Evolutionary conservation across 139 green algal genomes (phyloP), one percentile per base, ranked within the genome.

Genomic region (Chlamydomonas asymmetrica): DNA sequence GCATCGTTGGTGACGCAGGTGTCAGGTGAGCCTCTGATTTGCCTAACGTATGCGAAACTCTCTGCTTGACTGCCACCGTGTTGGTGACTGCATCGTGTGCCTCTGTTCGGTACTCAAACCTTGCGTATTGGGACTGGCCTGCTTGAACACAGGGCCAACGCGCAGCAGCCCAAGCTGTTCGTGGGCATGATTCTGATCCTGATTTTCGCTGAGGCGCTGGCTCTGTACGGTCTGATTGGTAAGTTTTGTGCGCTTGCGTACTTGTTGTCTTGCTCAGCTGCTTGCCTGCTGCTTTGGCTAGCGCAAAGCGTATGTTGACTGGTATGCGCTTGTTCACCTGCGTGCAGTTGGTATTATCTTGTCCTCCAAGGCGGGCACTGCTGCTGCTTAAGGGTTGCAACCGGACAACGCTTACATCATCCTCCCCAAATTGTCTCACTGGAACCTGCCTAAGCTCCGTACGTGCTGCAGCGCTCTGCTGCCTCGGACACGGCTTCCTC

Each of bases 131-230:
- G n/a, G n/a, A n/a, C n/a, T n/a, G n/a, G n/a, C n/a, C n/a, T n/a
- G n/a, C n/a, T n/a, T n/a, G n/a, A n/a, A n/a, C 78, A 43, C 81
- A 94, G 91, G 75, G 97, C 97, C 27, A 99, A 99, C 75, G 97
- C 97, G 31, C 97, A 99, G 89, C 97, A 99, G 84, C 97, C 97
- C 66, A 99, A 98, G 91, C 93, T 99, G 27, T 99, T 99, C 71
- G 96, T 99, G 5, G 97, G 95, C 43, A 98, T 99, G 95, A 98
- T 99, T 80, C 91, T 99, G 48, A 99, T 99, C 79, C 93, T 99
- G 48, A 99, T 99, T 97, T 99, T 99, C 79, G 97, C 96, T 73
- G 97, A 99, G 87, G 97, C 97, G 63, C 84, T 99, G 71, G 96
- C 92, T 16, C 91, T 99, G 63, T 99, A 99, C 79, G 96, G 96